Evolutionary conservation across 768 basidiomycete species (phyloP).

Genomic region (Lactarius trivialis): DNA sequence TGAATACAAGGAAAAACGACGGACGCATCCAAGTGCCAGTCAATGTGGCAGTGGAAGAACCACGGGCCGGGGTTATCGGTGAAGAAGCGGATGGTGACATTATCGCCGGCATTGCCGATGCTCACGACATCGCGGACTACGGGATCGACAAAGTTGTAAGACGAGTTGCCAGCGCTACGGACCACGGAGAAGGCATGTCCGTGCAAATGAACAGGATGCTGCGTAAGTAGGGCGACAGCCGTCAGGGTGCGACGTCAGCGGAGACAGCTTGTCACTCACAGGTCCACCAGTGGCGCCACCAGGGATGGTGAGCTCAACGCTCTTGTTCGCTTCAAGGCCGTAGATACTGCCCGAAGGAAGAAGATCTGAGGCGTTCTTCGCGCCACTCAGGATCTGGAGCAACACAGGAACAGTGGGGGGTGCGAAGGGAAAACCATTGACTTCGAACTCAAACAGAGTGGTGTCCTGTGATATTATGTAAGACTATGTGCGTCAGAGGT

Average conservation of each 20-base stretch:
- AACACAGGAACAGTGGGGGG: slow-evolving; percentile 46
- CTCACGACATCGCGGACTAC: slow-evolving; percentile 24
- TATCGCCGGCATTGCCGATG: slow-evolving; percentile 10
- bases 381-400: slow-evolving; percentile 54
- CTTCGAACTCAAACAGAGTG: slow-evolving; percentile 24
- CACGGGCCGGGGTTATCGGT: slow-evolving; percentile 29
- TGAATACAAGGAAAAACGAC: slow-evolving; percentile 44
- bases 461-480: not conserved
- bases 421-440: slow-evolving; percentile 34
- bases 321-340: slow-evolving; percentile 39
- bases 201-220: slow-evolving; percentile 22
- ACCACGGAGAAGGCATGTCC: slow-evolving; percentile 16
- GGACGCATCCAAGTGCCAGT: slow-evolving; percentile 33
- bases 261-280: not conserved
- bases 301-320: slow-evolving; percentile 42
- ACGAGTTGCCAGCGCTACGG: slow-evolving; percentile 6
- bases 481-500: not conserved
- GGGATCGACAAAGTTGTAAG: slow-evolving; percentile 20
- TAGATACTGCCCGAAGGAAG: slow-evolving; percentile 46
- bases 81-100: slow-evolving; percentile 27
- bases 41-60: slow-evolving; percentile 31
- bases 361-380: slow-evolving; percentile 39
- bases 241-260: not conserved
- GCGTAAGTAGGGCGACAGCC: not conserved
- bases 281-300: slow-evolving; percentile 34